Evolutionary conservation across 2,329 filamentous ascomycete genomes (phyloP), one percentile per base, ranked within the genome.

Genomic region (Neophaeococcomyces mojaviensis): DNA sequence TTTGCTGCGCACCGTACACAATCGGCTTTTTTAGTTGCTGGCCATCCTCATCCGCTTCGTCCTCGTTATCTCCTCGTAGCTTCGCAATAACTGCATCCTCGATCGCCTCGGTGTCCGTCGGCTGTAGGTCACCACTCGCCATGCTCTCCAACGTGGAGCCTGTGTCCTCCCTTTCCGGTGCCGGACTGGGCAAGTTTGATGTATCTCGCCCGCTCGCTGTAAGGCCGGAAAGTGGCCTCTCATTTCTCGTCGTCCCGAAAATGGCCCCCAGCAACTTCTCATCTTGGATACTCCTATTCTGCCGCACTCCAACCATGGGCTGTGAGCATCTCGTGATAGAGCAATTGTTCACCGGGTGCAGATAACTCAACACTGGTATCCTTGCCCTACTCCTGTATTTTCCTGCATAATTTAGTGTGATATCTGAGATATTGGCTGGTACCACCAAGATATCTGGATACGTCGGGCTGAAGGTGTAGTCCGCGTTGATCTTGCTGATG

Each of bases 321-420:
- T 98, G 92, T 3, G 90, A 94, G 61, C 88, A 94, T 61, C 92
- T 78, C 2, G 90, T 96, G 53, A 98, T 95, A 19, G 89, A 92
- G 65, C 92, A 97, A 63, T 94, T 95, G 63, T 97, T 98, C 58
- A 96, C 75, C 0, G 88, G 87, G 64, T 98, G 92, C n/a, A 96
- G 79, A 64, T 98, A 98, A 18, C 88, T 88, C 32, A 98, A 70
- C 3, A 82, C 85, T 1, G 92, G 92, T 64, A 98, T 89, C 49
- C 92, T 82, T 52, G 84, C 81, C 49, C 89, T 80, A 1, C 92
- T 97, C 42, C 92, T 84, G 66, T 94, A 97, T 51, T 82, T 79
- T 49, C 82, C 85, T 20, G 89, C 92, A 61, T 98, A 94, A 60
- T 95, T 95, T 40, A 98, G 77, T 39, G 90, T 88, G 60, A 92